A percentile compares a stretch with the other conserved stretches of the same genome.
Evolutionary conservation across 495 filamentous ascomycete genomes (phyloP).

Genomic region (Penicillium pulvis): DNA sequence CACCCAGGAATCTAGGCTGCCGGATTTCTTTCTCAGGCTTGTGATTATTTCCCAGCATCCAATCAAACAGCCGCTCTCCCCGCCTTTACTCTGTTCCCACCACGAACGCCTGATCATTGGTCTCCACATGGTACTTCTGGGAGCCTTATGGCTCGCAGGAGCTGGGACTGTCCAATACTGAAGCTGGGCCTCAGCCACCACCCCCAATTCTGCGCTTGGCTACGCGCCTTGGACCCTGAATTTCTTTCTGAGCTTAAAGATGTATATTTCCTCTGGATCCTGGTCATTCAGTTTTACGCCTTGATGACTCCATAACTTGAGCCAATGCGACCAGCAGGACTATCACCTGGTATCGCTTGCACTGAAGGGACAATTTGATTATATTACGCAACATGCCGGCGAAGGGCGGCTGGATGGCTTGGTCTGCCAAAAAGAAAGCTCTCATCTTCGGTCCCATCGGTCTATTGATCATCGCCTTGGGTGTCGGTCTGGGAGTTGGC

Average conservation of each 20-base stretch:
- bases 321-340: background rate
- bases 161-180: background rate
- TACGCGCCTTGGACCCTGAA: conserved; percentile 2
- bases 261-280: conserved; percentile 1
- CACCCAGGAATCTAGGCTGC: background rate
- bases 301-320: background rate
- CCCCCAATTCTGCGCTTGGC: background rate
- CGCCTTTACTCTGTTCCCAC: background rate
- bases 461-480: conserved; percentile 49
- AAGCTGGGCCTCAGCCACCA: conserved; percentile 3
- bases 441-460: conserved; percentile 29
- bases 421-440: conserved; percentile 44
- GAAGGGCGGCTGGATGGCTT: conserved; percentile 32
- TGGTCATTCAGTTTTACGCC: background rate
- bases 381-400: background rate
- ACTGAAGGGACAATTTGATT: background rate
- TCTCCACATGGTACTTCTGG: background rate
- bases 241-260: conserved; percentile 8
- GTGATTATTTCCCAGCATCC: background rate
- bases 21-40: background rate
- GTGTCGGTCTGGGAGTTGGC: conserved; percentile 54
- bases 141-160: background rate
- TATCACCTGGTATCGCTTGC: background rate
- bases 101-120: background rate
- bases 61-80: background rate